Percentiles rank a stretch among this genome's conserved stretches.
phyloP scores from a whole-genome alignment of 345 rosid species.

The Moricandia arvensis region DNA sequence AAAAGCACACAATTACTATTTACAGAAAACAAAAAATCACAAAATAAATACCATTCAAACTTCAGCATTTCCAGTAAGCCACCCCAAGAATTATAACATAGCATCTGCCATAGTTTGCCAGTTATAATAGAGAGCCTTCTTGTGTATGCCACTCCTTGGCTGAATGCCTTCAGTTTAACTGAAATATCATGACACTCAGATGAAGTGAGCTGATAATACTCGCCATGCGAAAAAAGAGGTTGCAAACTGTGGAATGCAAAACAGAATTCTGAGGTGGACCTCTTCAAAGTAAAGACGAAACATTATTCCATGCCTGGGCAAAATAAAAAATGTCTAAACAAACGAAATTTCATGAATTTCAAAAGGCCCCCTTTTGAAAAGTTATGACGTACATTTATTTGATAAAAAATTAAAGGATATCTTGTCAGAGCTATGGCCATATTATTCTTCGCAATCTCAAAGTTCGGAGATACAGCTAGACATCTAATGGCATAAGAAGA shows the following conservation, averaged over 20 bases:
- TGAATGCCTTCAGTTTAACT: conserved; percentile 95
- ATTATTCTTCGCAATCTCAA: too few species aligned
- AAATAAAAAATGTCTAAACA: too few species aligned
- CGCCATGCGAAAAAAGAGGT: too few species aligned
- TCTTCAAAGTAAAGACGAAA: too few species aligned
- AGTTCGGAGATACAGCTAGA: conserved; percentile 94
- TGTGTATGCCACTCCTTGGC: conserved; percentile 94
- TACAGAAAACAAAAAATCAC: not conserved
- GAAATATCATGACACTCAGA: conserved; percentile 29
- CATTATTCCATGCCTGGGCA: too few species aligned
- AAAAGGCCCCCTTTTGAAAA: too few species aligned
- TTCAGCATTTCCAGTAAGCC: conserved; percentile 99
- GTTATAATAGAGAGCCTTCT: conserved; percentile 93
- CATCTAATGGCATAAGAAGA: conserved; percentile 60
- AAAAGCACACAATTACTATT: not conserved
- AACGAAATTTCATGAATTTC: too few species aligned
- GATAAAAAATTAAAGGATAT: too few species aligned
- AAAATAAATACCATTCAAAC: conserved; percentile 72
- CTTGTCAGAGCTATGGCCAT: conserved; percentile 98
- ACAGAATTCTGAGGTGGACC: too few species aligned
- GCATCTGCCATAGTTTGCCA: conserved; percentile 99
- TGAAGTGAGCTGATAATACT: too few species aligned
- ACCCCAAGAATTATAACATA: conserved; percentile 99
- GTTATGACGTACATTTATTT: too few species aligned
- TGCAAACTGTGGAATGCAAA: too few species aligned